Evolutionary conservation across 495 filamentous ascomycete genomes (phyloP), one percentile per base, ranked within the genome.

Genomic region (Aspergillus cristatus): DNA sequence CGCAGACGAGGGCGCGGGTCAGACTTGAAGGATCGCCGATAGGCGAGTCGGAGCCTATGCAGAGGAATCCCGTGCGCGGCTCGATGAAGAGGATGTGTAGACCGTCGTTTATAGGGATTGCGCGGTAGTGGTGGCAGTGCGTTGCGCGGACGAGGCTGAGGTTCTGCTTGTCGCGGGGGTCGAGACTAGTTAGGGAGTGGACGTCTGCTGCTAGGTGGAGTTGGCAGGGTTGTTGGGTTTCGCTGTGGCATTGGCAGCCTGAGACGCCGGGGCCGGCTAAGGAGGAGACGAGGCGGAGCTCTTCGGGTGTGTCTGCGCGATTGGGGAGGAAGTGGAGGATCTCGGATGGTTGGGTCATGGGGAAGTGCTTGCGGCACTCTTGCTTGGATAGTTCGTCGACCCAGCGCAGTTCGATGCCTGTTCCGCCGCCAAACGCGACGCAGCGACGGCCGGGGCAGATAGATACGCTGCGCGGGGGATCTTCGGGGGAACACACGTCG

Each of bases 391-490:
- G 46, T 28, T 74, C 72, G 49, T 84, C 79, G 17, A 82, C 60
- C 79, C 82, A 86, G 45, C 83, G 79, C 7, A 87, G 55, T 45
- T 87, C 80, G 29, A 86, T 77, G 6, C 82, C 79, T 7, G 67
- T 63, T 15, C 68, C 65, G 34, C 75, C 84, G 13, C 82, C 82
- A 60, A 85, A 86, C 2, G 81, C 82, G 10, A 84, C 73, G 47
- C 78, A 82, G 14, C 71, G 70, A 20, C 78, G 69, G 20, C 77
- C 74, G 8, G 82, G 82, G 41, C 76, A 84, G 34, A 87, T 73
- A 1, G 82, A 76, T 4, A 86, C 72, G 8, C 74, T 79, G 37
- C 72, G 70, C 4, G 82, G 81, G 14, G 75, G 75, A 41, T 84
- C 75, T 38, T 83, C 72, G 7, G 71, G 63, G 1, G 72, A 77